Evolutionary conservation across 2,329 filamentous ascomycete species (phyloP).

Genomic region (Beauveria varroae): DNA sequence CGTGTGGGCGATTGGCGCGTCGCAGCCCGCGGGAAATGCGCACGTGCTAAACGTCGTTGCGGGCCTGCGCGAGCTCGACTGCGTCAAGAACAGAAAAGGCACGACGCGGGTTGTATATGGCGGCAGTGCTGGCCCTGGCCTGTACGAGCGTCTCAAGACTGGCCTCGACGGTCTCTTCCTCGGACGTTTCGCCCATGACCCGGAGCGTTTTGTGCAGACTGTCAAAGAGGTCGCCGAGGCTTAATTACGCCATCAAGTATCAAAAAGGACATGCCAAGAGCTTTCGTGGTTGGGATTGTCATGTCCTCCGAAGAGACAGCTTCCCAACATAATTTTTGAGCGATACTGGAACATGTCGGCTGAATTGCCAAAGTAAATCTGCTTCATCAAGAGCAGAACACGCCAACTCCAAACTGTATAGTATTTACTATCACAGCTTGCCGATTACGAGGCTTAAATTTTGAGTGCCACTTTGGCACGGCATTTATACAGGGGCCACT

Average conservation of each 20-base stretch:
- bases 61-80: constrained; percentile 49
- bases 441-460: background rate
- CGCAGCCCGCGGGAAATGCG: constrained; percentile 60
- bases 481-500: background rate
- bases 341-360: background rate
- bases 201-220: constrained; percentile 62
- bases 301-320: background rate
- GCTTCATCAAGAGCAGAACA: background rate
- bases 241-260: constrained; percentile 13
- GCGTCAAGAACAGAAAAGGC: constrained; percentile 44
- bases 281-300: no score
- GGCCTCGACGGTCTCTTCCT: constrained; percentile 76
- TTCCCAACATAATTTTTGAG: background rate
- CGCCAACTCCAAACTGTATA: background rate
- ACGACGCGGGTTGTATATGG: constrained; percentile 69
- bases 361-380: background rate
- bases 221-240: constrained; percentile 59
- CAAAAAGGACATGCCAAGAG: background rate
- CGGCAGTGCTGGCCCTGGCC: constrained; percentile 72
- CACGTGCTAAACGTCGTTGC: constrained; percentile 66
- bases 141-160: constrained; percentile 59
- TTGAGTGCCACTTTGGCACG: background rate
- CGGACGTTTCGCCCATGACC: constrained; percentile 73
- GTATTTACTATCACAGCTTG: background rate
- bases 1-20: constrained; percentile 79